These are phyloP conservation scores for Herpetomonas tarakana DNA, from an alignment of 208 protist genomes.

Conservation along the genomic window DNA sequence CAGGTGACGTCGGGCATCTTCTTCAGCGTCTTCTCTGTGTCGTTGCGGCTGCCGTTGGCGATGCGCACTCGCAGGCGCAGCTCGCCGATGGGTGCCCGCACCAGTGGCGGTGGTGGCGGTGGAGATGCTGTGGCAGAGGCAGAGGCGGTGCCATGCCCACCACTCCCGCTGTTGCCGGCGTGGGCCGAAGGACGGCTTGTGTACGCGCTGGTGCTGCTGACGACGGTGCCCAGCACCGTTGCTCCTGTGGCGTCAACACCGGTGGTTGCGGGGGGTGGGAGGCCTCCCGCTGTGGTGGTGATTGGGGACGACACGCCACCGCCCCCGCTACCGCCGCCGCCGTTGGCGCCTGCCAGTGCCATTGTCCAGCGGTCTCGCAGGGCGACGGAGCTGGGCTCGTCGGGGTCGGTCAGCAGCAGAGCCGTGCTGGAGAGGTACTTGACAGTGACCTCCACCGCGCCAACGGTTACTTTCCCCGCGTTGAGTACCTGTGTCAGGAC, in stretches of 20 bases:
- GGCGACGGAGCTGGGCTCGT: background rate
- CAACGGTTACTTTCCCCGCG: slow-evolving; percentile 12
- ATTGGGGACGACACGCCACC: background rate
- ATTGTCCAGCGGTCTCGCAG: slow-evolving; percentile 6
- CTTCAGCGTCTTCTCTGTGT: slow-evolving; percentile 2
- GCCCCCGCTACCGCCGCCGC: background rate
- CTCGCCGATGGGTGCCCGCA: slow-evolving; percentile 2
- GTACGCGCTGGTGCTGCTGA: slow-evolving; percentile 1
- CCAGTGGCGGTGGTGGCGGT: background rate
- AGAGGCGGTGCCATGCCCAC: no score
- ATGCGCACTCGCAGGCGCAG: slow-evolving; percentile 16
- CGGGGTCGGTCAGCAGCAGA: slow-evolving; percentile 14
- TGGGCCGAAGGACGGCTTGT: background rate
- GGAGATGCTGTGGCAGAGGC: no score
- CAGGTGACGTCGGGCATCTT: background rate
- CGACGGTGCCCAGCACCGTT: slow-evolving; percentile 19
- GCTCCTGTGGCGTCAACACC: slow-evolving; percentile 4
- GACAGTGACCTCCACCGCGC: slow-evolving; percentile 12
- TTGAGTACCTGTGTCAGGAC: slow-evolving; percentile 7
- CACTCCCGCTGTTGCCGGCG: no score
- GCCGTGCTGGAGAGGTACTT: slow-evolving; percentile 19
- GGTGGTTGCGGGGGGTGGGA: background rate
- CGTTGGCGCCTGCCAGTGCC: background rate
- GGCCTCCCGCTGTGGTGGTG: no score
- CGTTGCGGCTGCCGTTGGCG: slow-evolving; percentile 9